phyloP scores from a whole-genome alignment of 441 rosid genomes.

The Biscutella laevigata region DNA sequence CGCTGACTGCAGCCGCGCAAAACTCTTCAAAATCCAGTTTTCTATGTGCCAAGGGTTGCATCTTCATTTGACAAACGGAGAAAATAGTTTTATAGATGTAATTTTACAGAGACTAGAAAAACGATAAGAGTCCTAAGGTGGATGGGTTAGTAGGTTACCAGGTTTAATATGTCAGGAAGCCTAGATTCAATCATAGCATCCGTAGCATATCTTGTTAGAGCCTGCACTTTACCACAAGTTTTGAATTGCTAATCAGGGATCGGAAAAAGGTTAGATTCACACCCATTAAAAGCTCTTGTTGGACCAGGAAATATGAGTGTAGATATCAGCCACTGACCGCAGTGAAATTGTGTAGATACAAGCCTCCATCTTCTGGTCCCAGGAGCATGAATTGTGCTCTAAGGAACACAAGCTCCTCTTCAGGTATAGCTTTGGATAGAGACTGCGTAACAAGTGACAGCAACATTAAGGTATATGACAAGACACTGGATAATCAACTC shows the following conservation, averaged over 20 bases:
- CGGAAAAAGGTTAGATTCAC: not conserved
- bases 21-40: slow-evolving; percentile 59
- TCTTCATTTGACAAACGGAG: slow-evolving; percentile 26
- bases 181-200: slow-evolving; percentile 52
- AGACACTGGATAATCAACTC: not conserved
- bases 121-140: not conserved
- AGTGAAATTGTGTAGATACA: slow-evolving; percentile 44
- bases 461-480: not conserved
- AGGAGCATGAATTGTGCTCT: slow-evolving; percentile 44
- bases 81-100: not conserved
- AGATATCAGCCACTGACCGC: slow-evolving; percentile 31
- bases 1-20: slow-evolving; percentile 53
- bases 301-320: not conserved
- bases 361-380: slow-evolving; percentile 48
- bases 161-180: slow-evolving; percentile 44
- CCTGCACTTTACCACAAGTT: slow-evolving; percentile 33
- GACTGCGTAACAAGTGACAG: slow-evolving; percentile 14
- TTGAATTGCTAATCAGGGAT: not conserved
- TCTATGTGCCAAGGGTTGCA: slow-evolving; percentile 50
- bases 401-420: slow-evolving; percentile 45
- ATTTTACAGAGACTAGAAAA: not conserved
- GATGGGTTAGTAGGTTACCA: slow-evolving; percentile 25
- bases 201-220: slow-evolving; percentile 41
- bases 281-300: not conserved
- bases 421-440: slow-evolving; percentile 53